Base-by-base conservation (phyloP, 2,329 filamentous ascomycete genomes). In the Talaromyces sp. region DNA sequence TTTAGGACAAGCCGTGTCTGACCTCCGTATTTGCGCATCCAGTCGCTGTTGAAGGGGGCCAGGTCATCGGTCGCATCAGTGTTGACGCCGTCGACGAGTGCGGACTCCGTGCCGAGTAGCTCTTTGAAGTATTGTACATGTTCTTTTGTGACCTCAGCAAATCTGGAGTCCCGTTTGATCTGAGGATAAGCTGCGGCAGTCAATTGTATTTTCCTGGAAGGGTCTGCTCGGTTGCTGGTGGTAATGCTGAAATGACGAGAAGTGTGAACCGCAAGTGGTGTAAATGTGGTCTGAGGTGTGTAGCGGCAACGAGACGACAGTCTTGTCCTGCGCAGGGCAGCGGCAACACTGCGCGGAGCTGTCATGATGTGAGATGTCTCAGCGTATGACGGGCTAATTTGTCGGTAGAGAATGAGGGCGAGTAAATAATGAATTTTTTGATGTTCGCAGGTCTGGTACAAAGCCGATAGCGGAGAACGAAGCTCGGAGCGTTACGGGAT, bases 1-100 rank as follows among this genome's bases (percentile, higher is more conserved):
- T 91, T 95, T 62, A 99, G 78, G 4, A 97, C 91, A 25, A 99
- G 79, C 69, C 87, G 85, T 61, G 89, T 86, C 75, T 97, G 91
- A 31, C 94, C 95, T 61, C 89, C 87, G 78, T 96, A 99, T 77
- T 99, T 99, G 75, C 89, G 87, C 92, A 99, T 97, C 94, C 95
- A 99, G 77, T 99, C 94, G 70, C 87, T 85, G 75, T 99, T 99
- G 81, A 91, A 99, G 7, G 89, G 84, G 71, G 94, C 90, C 63
- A 97, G 81, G 70, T 97, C 94, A 66, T 89, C 89, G 2, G 81
- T 77, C 13, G 85, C 85, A 73, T 92, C 85, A 64, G 84, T 75
- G 3, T 85, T 89, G 56, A 96, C 82, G 53, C 90, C 90, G 70
- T 97, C 92, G 61, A 97, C 84, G 53, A 97, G 81, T 1, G 91